Percentiles rank a stretch among this genome's conserved stretches.
phyloP scores from a whole-genome alignment of 129 eudicot species.

The Tagetes patula region DNA sequence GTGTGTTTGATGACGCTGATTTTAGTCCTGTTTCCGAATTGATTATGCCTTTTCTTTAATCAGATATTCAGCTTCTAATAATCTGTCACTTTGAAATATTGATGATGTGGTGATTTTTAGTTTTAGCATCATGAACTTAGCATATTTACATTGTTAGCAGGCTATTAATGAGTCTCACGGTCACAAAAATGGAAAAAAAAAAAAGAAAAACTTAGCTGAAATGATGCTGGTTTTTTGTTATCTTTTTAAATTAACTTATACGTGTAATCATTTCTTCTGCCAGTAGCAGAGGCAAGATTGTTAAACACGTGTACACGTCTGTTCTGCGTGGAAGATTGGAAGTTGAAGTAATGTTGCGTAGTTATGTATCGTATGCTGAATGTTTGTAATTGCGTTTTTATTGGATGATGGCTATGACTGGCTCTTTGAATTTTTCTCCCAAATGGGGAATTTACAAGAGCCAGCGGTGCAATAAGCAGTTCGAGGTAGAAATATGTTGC shows the following conservation, averaged over 20 bases:
- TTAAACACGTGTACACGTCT: neutral
- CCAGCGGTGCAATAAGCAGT: constrained; percentile 45
- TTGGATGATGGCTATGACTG: constrained; percentile 48
- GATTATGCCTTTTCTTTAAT: neutral
- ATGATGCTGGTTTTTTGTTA: too few species aligned
- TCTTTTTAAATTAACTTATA: neutral
- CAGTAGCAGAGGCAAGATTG: constrained; percentile 34
- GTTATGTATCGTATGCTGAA: constrained; percentile 25
- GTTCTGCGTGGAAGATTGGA: neutral
- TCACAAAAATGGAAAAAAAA: too few species aligned
- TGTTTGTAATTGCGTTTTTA: constrained; percentile 12
- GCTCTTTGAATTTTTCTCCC: constrained; percentile 64
- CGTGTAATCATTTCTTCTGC: neutral
- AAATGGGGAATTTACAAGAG: constrained; percentile 55
- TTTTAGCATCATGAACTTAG: neutral
- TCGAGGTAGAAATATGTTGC: constrained; percentile 38
- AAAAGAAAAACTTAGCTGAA: neutral
- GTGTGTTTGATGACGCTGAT: constrained; percentile 4
- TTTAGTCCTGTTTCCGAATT: neutral
- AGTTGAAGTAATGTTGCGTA: constrained; percentile 9
- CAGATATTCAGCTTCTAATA: neutral
- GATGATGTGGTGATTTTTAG: neutral
- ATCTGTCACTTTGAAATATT: constrained; percentile 1
- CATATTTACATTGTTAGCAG: too few species aligned
- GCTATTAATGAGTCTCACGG: too few species aligned